Base-by-base conservation (phyloP, 2,329 filamentous ascomycete species). In the Ambrosiella xylebori region DNA sequence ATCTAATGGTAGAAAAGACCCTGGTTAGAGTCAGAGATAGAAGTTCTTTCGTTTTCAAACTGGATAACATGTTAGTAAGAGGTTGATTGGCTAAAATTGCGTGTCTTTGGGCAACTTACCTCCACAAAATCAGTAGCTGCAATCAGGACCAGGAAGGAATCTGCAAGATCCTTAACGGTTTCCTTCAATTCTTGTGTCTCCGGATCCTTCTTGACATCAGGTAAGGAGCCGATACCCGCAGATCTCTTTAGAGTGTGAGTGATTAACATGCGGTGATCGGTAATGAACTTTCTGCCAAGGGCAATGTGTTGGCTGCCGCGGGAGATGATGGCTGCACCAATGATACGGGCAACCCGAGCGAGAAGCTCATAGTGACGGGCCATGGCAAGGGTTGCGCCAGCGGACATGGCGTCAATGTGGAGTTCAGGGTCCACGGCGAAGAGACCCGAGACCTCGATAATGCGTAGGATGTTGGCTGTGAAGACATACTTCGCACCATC, bases 341-440 rank as follows among this genome's bases (percentile, higher is more conserved):
- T 78, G 60, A 98, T 83, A 56, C 89, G 82, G 41, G 93, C 77
- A 7, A 95, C 78, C 58, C 85, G 81, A 41, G 88, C 80, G 13
- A 98, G 80, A 6, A 98, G 77, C 53, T 82, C 78, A 70, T 95
- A 97, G 71, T 94, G 94, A 65, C 84, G 84, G 62, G 82, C 80
- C 17, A 95, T 76, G 2, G 88, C 85, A 59, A 78, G 75, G 2
- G 80, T 74, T 64, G 88, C 84, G 57, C 82, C 77, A 58, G 84
- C 78, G 12, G 52, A 54, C 52, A 54, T 54, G 1, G 52, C 6
- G 63, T 87, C 81, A 49, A 59, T 81, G 61, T 94, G 89, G 57
- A 98, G 81, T 68, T 98, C 93, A 0, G 93, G 93, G 68, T 98
- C 93, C 11, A 86, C 86, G 7, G 82, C 76, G 68, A 97, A 98